Evolutionary conservation across 371 early-diverging fungal species (phyloP).

Genomic region (Circinella minor): DNA sequence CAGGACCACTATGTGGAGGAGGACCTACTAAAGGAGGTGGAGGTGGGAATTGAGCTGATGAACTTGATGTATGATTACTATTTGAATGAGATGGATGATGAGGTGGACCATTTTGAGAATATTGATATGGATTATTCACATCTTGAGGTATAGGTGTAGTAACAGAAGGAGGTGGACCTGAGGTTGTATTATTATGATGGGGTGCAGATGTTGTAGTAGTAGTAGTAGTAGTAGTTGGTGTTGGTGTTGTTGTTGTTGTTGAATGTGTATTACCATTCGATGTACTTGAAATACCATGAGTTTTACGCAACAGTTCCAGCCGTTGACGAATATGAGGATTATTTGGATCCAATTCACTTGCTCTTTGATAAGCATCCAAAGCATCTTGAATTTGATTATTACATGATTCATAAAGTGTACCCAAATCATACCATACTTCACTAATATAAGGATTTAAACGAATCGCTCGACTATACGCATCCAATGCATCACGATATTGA

Average conservation of each 20-base stretch:
- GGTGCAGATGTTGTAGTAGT: no score
- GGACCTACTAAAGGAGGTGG: conserved; percentile 10
- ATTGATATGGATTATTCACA: conserved; percentile 57
- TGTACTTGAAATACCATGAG: conserved; percentile 11
- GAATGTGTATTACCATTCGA: conserved; percentile 1
- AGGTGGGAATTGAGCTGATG: not conserved
- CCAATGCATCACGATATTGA: conserved; percentile 95
- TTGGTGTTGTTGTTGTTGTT: not conserved
- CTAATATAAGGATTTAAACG: conserved; percentile 91
- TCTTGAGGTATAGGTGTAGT: conserved; percentile 65
- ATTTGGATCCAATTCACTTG: conserved; percentile 87
- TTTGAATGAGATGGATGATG: conserved; percentile 3
- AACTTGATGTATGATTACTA: not conserved
- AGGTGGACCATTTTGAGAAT: conserved; percentile 20
- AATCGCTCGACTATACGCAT: conserved; percentile 96
- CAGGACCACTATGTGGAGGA: not conserved
- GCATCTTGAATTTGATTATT: conserved; percentile 97
- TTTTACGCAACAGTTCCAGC: conserved; percentile 52
- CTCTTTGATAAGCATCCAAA: conserved; percentile 94
- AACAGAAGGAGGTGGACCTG: not conserved
- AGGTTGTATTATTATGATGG: no score
- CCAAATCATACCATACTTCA: conserved; percentile 97
- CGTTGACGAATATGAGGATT: conserved; percentile 81
- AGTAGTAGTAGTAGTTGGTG: no score
- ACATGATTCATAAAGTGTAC: conserved; percentile 96